phyloP scores from a whole-genome alignment of 2,329 filamentous ascomycete species.

The Cercospora sesami region DNA sequence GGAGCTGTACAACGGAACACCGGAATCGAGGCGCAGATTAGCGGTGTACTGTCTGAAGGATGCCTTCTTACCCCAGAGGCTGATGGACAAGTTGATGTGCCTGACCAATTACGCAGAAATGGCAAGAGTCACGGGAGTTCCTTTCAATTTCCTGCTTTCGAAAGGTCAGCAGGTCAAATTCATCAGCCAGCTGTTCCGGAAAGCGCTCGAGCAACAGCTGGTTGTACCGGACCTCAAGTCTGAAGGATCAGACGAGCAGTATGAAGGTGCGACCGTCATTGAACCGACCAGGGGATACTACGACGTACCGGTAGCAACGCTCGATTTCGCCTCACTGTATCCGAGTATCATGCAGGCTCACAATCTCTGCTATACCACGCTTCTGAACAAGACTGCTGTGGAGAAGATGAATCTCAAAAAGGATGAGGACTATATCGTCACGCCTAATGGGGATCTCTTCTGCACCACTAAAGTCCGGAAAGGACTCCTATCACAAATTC shows the following conservation, averaged over 20 bases:
- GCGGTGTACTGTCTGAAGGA: constrained; percentile 98
- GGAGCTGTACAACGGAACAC: constrained; percentile 92
- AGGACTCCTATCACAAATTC: constrained; percentile 88
- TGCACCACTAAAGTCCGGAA: constrained; percentile 86
- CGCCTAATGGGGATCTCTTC: constrained; percentile 91
- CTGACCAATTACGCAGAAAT: constrained; percentile 99
- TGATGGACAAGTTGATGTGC: constrained; percentile 98
- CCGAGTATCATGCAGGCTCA: constrained; percentile 99
- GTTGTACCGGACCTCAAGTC: constrained; percentile 85
- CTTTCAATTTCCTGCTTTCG: constrained; percentile 90
- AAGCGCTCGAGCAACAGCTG: constrained; percentile 87
- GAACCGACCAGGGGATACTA: constrained; percentile 93
- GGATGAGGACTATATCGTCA: constrained; percentile 94
- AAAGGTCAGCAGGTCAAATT: constrained; percentile 97
- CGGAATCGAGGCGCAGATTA: constrained; percentile 84
- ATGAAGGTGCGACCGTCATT: constrained; percentile 97
- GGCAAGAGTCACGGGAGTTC: constrained; percentile 97
- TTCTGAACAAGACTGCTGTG: constrained; percentile 75
- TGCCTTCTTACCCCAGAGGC: constrained; percentile 86
- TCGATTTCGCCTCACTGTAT: constrained; percentile 98
- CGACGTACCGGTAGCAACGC: constrained; percentile 88
- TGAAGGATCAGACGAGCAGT: constrained; percentile 76
- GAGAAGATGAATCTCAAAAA: constrained; percentile 76
- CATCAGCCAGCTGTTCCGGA: constrained; percentile 93
- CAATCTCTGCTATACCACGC: constrained; percentile 95